phyloP scores from a whole-genome alignment of 2,329 filamentous ascomycete species.

The Penicillium crustosum region DNA sequence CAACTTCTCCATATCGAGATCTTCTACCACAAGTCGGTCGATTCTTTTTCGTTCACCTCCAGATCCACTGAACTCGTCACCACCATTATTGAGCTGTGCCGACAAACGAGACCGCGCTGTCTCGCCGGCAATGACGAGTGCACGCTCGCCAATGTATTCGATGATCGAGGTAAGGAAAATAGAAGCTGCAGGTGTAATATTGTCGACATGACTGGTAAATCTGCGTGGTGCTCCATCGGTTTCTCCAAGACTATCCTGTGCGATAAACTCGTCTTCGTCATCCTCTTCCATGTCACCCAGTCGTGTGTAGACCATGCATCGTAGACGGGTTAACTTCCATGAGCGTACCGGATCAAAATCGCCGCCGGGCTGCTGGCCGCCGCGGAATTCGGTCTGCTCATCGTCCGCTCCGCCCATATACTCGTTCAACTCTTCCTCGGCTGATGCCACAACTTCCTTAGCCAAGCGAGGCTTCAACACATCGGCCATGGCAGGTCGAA shows the following conservation, averaged over 20 bases:
- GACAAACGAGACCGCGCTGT: constrained; percentile 60
- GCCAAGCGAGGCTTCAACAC: constrained; percentile 88
- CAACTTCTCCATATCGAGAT: constrained; percentile 88
- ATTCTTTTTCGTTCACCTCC: constrained; percentile 51
- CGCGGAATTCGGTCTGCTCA: constrained; percentile 65
- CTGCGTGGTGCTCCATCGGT: constrained; percentile 57
- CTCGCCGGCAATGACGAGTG: constrained; percentile 81
- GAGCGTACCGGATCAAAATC: constrained; percentile 89
- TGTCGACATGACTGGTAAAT: constrained; percentile 57
- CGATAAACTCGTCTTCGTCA: constrained; percentile 86
- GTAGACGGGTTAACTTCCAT: constrained; percentile 88
- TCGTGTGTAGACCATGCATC: constrained; percentile 98
- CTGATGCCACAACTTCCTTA: constrained; percentile 76
- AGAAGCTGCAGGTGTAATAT: constrained; percentile 84
- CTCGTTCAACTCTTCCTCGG: constrained; percentile 83
- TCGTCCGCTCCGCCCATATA: constrained; percentile 79
- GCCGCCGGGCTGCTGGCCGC: constrained; percentile 50
- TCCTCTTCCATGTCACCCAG: constrained; percentile 97
- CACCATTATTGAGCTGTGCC: constrained; percentile 45
- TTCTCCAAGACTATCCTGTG: constrained; percentile 70
- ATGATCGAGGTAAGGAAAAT: constrained; percentile 95
- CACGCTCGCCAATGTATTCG: constrained; percentile 90
- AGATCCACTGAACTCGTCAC: constrained; percentile 56
- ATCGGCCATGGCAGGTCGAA: constrained; percentile 80
- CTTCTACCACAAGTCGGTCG: constrained; percentile 73